A percentile compares a stretch with the other conserved stretches of the same genome.
These are phyloP conservation scores for Aurantiochytrium sp. DNA, from an alignment of 108 stramenopile species.

Conservation along the genomic window DNA sequence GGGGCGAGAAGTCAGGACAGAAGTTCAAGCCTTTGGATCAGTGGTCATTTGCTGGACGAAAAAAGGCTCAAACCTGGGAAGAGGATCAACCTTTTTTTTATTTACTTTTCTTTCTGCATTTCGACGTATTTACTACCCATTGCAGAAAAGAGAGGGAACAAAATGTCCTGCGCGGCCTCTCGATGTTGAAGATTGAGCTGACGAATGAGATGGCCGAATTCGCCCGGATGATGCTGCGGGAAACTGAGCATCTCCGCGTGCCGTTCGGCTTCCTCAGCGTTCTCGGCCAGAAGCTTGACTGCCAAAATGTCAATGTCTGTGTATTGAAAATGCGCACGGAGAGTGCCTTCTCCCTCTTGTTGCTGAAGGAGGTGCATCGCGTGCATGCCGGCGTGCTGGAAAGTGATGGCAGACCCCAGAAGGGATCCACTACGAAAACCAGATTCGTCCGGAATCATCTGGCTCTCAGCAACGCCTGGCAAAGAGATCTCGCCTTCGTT, in stretches of 20 bases:
- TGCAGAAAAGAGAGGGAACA: not conserved
- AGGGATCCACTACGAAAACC: not conserved
- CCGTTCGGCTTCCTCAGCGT: not conserved
- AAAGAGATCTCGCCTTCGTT: not conserved
- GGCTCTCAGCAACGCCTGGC: not conserved
- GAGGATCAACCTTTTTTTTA: too few relatives aligned
- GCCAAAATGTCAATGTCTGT: not conserved
- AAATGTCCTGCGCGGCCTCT: not conserved
- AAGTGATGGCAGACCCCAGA: not conserved
- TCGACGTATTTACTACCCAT: not conserved
- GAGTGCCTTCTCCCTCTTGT: not conserved
- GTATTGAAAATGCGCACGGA: not conserved
- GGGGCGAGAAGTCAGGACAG: too few relatives aligned
- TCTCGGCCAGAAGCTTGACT: not conserved
- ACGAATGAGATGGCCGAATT: not conserved
- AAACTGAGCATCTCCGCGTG: not conserved
- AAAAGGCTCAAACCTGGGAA: too few relatives aligned
- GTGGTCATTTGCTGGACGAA: too few relatives aligned
- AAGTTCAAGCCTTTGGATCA: too few relatives aligned
- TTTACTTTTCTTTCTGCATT: not conserved
- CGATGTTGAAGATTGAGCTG: not conserved
- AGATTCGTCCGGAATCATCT: not conserved
- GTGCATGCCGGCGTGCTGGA: not conserved
- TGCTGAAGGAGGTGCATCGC: not conserved
- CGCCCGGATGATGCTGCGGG: not conserved